phyloP scores from a whole-genome alignment of 1,284 basidiomycete genomes.

The Tilletia indica region DNA sequence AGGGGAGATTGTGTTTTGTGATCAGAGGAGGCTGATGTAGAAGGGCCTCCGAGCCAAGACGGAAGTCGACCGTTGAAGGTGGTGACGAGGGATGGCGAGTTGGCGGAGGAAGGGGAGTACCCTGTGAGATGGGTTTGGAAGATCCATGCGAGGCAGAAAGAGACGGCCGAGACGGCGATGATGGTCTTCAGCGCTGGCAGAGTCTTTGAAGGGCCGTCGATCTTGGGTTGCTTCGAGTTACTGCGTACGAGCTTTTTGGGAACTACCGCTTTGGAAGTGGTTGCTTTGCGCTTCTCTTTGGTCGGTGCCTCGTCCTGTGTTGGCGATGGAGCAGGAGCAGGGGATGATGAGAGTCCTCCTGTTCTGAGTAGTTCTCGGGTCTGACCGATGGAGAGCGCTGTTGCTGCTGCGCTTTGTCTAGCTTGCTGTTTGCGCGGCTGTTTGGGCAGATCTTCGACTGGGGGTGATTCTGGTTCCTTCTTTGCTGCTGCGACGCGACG shows the following conservation, averaged over 20 bases:
- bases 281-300: too few relatives aligned
- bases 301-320: too few relatives aligned
- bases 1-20: neutral
- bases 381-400: neutral
- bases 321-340: too few relatives aligned
- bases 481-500: neutral
- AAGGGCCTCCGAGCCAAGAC: neutral
- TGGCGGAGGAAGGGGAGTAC: neutral
- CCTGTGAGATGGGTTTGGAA: neutral
- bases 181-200: neutral
- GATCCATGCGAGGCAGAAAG: neutral
- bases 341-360: too few relatives aligned
- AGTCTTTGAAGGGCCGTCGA: neutral
- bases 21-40: neutral
- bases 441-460: neutral
- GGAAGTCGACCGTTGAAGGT: neutral
- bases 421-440: neutral
- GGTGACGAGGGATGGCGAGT: neutral
- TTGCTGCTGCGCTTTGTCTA: constrained; percentile 7
- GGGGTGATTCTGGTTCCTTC: neutral
- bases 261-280: too few relatives aligned
- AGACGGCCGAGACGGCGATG: neutral
- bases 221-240: too few relatives aligned
- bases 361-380: neutral
- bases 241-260: too few relatives aligned